Evolutionary conservation across 2,329 filamentous ascomycete genomes (phyloP).

Genomic region (Hypomyces perniciosus): DNA sequence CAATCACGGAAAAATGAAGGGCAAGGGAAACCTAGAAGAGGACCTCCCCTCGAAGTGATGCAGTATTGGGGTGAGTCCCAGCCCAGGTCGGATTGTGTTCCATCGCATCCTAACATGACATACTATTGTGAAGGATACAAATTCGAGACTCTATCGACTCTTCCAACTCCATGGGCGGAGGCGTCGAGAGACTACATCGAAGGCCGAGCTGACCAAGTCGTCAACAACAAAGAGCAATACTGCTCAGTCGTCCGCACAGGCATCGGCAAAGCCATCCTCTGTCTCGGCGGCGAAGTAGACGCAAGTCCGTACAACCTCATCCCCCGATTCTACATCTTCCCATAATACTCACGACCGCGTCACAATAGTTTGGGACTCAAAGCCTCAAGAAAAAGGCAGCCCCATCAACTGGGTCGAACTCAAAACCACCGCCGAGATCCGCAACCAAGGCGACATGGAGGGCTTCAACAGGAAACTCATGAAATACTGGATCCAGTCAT

Average conservation of each 20-base stretch:
- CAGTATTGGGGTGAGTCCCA: slow-evolving; percentile 71
- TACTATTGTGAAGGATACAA: slow-evolving; percentile 67
- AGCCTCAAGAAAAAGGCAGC: slow-evolving; percentile 58
- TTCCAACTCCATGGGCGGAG: slow-evolving; percentile 69
- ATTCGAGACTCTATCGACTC: slow-evolving; percentile 79
- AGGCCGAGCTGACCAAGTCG: slow-evolving; percentile 59
- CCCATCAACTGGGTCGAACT: slow-evolving; percentile 90
- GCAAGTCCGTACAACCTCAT: slow-evolving; percentile 48
- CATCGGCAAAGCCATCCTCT: slow-evolving; percentile 66
- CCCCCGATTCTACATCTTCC: neutral
- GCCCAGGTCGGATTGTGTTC: neutral
- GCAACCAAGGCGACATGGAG: slow-evolving; percentile 59
- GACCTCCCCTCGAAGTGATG: slow-evolving; percentile 70
- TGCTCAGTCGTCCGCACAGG: slow-evolving; percentile 89
- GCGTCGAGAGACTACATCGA: slow-evolving; percentile 74
- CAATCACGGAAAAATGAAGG: slow-evolving; percentile 52
- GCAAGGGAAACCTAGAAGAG: slow-evolving; percentile 26
- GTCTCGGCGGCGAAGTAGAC: slow-evolving; percentile 92
- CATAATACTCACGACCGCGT: no score
- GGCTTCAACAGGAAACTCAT: slow-evolving; percentile 86
- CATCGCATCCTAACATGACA: neutral
- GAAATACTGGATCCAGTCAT: slow-evolving; percentile 96
- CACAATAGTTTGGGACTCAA: slow-evolving; percentile 69
- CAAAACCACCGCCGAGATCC: slow-evolving; percentile 77
- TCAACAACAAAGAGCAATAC: slow-evolving; percentile 90